Percentiles rank a stretch among this genome's conserved stretches.
These are phyloP conservation scores for Scytalidium lignicola DNA, from an alignment of 2,329 filamentous ascomycete species.

Conservation along the genomic window DNA sequence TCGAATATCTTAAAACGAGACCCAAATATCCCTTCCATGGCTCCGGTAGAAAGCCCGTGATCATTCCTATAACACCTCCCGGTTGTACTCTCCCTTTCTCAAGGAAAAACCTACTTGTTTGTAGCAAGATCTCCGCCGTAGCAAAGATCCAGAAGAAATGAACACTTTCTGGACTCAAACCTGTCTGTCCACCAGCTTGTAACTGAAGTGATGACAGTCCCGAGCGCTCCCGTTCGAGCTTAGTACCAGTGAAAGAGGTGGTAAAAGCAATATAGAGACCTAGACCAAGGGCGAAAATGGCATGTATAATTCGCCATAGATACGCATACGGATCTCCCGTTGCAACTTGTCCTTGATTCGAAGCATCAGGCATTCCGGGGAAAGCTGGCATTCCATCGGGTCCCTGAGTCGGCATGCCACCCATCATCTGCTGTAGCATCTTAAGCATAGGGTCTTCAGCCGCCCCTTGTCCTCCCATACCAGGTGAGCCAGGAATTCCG, in stretches of 20 bases:
- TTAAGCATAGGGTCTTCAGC: slow-evolving; percentile 64
- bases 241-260: slow-evolving; percentile 64
- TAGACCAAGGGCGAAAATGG: slow-evolving; percentile 63
- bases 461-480: slow-evolving; percentile 10
- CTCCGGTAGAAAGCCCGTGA: slow-evolving; percentile 61
- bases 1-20: slow-evolving; percentile 58
- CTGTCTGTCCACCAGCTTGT: slow-evolving; percentile 12
- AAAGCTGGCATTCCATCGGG: slow-evolving; percentile 28
- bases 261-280: slow-evolving; percentile 65
- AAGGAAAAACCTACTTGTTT: slow-evolving; percentile 66
- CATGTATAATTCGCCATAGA: slow-evolving; percentile 70
- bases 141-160: slow-evolving; percentile 78
- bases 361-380: slow-evolving; percentile 37
- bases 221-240: slow-evolving; percentile 48
- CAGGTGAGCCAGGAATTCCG: slow-evolving; percentile 23
- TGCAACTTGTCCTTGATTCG: slow-evolving; percentile 23
- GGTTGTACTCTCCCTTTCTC: slow-evolving; percentile 55
- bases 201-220: slow-evolving; percentile 23
- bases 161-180: slow-evolving; percentile 34
- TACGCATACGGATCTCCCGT: slow-evolving; percentile 39
- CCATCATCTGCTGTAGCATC: slow-evolving; percentile 72
- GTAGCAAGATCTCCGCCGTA: slow-evolving; percentile 67
- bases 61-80: slow-evolving; percentile 57
- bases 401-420: slow-evolving; percentile 30
- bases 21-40: slow-evolving; percentile 57